Base-by-base conservation (phyloP, 495 filamentous ascomycete genomes). In the Endocarpon pusillum region DNA sequence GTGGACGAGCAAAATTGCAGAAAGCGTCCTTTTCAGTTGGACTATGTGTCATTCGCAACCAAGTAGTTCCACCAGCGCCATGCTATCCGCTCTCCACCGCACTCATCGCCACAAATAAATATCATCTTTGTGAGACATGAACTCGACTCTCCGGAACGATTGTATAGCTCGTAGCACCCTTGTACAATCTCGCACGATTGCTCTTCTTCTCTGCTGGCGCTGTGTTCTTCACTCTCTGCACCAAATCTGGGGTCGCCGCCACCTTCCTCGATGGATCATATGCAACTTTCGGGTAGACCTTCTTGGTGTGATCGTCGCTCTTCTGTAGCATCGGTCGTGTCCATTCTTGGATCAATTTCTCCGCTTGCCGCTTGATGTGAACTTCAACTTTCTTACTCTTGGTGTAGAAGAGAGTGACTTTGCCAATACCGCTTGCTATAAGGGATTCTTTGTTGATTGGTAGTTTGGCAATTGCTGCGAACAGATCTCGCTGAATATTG, bases 341-440 rank as follows among this genome's bases (percentile, higher is more conserved):
- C 91, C 91, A 99, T 52, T 96, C 91, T 16, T 78, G 79, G 20
- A 96, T 57, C 20, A 96, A 62, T 23, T 78, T 72, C 61, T 96
- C 85, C 1, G 91, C 91, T 49, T 78, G 75, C 32, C 86, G 81
- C 64, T 94, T 94, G 66, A 99, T 94, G 34, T 63, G 64, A 4
- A 71, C 57, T 56, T 94, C 78, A 4, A 82, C 78, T 28, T 77
- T 74, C 62, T 82, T 87, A 66, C 78, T 86, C 56, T 86, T 84
- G 23, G 83, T 94, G 59, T 99, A 99, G 62, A 92, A 96, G 34
- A 89, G 67, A 19, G 92, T 74, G 19, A 99, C 80, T 48, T 94
- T 96, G 45, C 91, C 91, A 41, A 99, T 82, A 5, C 91, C 87
- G 43, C 80, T 89, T 43, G 81, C 81, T 23, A 87, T 67, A 29